Percentiles rank a stretch among this genome's conserved stretches.
Conservation (phyloP, 208 protist genomes). For the Naegleria lovaniensis region DNA sequence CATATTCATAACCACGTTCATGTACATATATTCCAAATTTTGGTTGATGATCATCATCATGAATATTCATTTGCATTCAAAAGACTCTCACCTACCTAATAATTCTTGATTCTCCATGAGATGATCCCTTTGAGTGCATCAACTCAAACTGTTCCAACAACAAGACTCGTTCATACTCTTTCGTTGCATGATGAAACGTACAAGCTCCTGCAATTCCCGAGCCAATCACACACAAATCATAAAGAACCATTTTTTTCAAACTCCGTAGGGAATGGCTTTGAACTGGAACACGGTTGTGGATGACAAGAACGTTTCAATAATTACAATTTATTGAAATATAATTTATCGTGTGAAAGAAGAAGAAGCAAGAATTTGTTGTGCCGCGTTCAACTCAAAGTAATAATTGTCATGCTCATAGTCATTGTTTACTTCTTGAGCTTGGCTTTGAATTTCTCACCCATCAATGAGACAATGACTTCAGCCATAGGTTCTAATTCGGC, state of each 20-base stretch:
- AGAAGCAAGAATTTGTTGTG: no score
- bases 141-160: background rate
- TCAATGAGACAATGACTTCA: background rate
- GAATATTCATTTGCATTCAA: no score
- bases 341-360: no score
- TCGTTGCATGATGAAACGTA: background rate
- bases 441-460: background rate
- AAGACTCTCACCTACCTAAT: background rate
- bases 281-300: no score
- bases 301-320: no score
- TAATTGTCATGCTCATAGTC: background rate
- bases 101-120: conserved; percentile 8
- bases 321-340: no score
- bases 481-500: background rate
- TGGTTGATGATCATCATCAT: no score
- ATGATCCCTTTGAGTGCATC: background rate
- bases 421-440: background rate
- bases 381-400: no score
- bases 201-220: background rate
- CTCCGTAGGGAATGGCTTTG: no score
- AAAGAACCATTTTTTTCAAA: background rate
- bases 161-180: background rate
- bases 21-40: no score
- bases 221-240: background rate
- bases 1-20: no score